Base-by-base conservation (phyloP, 441 rosid species). In the Isatis lusitanica region DNA sequence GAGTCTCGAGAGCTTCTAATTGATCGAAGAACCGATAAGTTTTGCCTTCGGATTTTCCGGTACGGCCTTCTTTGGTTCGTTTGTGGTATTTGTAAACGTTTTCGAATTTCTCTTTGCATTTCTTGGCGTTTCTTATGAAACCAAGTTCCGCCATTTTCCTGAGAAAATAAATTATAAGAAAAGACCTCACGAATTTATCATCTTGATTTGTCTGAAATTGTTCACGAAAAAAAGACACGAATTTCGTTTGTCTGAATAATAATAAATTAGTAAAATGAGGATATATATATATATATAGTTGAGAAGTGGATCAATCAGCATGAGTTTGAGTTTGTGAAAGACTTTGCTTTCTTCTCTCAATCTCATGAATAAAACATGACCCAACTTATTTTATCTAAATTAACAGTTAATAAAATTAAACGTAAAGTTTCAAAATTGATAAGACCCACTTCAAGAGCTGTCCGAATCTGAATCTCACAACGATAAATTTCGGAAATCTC, bases 91-190 rank as follows among this genome's bases (percentile, higher is more conserved):
- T 87, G 74, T 66, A 84, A 18, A 87, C 83, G 69, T 87, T 87
- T 77, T 87, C 92, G 68, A 87, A 87, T 65, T 87, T 87, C 83
- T 87, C 92, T 60, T 83, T 85, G 83, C 92, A 87, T 80, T 87
- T 87, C 79, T 87, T 87, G 3, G 87, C 83, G 69, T 83, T 85
- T 64, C 92, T 81, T 71, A 75, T 66, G 71, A 69, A 84, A 33
- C 92, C 92, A 71, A 83, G 85, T 81, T 82, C 88, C 5, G 72
- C 78, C 74, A 87, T 76, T 73, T 83, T 87, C 86, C 92, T 85
- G 80, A 9, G 38, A 68, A 6, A 4, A 56, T 4, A 6, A 7
- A 36, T 30, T 12, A 35, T 9, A 11, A 51, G 1, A 28, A n/a
- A 30, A 18, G 15, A 57, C 3, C 4, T 64, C 52, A 42, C 5